Evolutionary conservation across 257 asterid genomes (phyloP).

Genomic region (Sherardia arvensis): DNA sequence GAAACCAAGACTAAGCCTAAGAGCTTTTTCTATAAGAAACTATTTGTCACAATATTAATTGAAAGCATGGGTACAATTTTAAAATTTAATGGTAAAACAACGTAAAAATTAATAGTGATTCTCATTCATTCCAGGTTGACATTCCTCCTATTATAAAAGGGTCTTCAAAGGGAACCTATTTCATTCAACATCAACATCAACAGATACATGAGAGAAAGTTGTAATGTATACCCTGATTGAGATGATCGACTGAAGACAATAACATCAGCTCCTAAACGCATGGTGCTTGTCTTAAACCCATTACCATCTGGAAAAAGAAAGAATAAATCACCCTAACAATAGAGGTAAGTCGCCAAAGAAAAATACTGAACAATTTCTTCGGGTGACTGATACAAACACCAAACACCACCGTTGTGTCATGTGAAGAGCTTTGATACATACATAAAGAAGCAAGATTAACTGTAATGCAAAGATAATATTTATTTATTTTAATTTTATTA

Average conservation of each 20-base stretch:
- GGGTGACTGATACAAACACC: not conserved
- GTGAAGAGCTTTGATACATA: not conserved
- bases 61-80: not conserved
- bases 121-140: not conserved
- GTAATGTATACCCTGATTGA: slow-evolving; percentile 50
- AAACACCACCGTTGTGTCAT: not conserved
- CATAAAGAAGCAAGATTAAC: not conserved
- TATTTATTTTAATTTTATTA: not conserved
- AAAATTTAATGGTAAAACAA: not conserved
- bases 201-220: slow-evolving; percentile 13
- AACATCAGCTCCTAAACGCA: slow-evolving; percentile 91
- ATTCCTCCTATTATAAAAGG: not conserved
- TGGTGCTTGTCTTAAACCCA: slow-evolving; percentile 97
- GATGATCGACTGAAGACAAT: slow-evolving; percentile 72
- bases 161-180: not conserved
- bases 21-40: not conserved
- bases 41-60: not conserved
- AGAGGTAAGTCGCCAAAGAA: not conserved
- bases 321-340: not conserved
- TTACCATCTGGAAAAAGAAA: slow-evolving; percentile 64
- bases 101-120: too few species aligned
- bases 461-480: not conserved
- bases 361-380: not conserved
- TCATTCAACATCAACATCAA: not conserved
- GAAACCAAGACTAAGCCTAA: not conserved